A percentile compares a stretch with the other conserved stretches of the same genome.
Conservation (phyloP, 2,329 filamentous ascomycete species). For the Diaporthe humulicola region DNA sequence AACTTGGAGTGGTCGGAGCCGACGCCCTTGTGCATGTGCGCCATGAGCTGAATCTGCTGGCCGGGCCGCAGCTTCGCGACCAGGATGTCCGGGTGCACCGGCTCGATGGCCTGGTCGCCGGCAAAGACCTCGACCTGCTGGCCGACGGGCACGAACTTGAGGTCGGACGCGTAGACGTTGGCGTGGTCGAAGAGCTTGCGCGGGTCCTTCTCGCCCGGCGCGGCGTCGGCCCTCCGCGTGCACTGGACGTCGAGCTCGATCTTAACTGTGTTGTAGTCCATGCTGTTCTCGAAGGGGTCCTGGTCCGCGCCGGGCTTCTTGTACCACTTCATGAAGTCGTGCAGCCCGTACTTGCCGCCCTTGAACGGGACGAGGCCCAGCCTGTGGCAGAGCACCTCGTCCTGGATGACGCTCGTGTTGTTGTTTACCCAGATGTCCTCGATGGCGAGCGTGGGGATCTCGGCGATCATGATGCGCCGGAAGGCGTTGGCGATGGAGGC, state of each 20-base stretch:
- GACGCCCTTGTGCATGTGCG: slow-evolving; percentile 96
- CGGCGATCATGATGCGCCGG: slow-evolving; percentile 93
- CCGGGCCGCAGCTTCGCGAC: slow-evolving; percentile 94
- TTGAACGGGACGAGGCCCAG: slow-evolving; percentile 92
- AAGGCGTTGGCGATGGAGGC: slow-evolving; percentile 97
- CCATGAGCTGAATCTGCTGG: slow-evolving; percentile 86
- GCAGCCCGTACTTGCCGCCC: slow-evolving; percentile 81
- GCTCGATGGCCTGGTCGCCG: slow-evolving; percentile 76
- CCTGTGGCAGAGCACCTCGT: slow-evolving; percentile 93
- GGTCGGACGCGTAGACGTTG: slow-evolving; percentile 83
- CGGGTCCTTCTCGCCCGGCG: slow-evolving; percentile 82
- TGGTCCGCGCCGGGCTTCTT: slow-evolving; percentile 76
- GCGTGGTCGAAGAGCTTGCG: slow-evolving; percentile 88
- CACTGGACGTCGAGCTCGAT: slow-evolving; percentile 84
- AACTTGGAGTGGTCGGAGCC: slow-evolving; percentile 97
- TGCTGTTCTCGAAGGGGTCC: slow-evolving; percentile 70
- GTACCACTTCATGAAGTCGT: slow-evolving; percentile 85
- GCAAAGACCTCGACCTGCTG: slow-evolving; percentile 78
- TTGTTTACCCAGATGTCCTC: slow-evolving; percentile 94
- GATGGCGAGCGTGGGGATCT: slow-evolving; percentile 94
- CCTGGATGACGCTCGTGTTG: slow-evolving; percentile 98
- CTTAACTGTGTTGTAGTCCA: slow-evolving; percentile 89
- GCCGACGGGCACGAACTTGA: slow-evolving; percentile 82
- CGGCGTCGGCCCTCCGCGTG: slow-evolving; percentile 81
- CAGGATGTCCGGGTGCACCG: slow-evolving; percentile 92